Conservation (phyloP, 1,139 yeast genomes). For the Torulaspora globosa region DNA sequence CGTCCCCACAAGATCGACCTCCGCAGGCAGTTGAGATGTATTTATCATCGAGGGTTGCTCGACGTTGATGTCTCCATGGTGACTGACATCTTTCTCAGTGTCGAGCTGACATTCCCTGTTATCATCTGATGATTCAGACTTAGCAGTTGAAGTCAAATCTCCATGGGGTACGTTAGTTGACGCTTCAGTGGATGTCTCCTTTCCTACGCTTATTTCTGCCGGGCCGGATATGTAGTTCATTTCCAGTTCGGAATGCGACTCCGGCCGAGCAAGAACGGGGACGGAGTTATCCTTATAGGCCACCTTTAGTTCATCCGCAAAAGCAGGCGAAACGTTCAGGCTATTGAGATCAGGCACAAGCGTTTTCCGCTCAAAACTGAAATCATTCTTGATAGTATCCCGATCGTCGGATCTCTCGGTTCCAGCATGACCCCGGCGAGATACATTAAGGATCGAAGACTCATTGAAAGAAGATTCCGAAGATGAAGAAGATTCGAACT, state of each 20-base stretch:
- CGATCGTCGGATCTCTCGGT: slow-evolving; percentile 4
- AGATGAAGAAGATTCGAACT: slow-evolving; percentile 24
- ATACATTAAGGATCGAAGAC: slow-evolving; percentile 10
- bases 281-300: slow-evolving; percentile 15
- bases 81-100: neutral
- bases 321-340: slow-evolving; percentile 18
- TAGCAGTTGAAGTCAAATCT: neutral
- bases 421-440: slow-evolving; percentile 7
- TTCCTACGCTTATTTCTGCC: slow-evolving; percentile 1
- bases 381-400: slow-evolving; percentile 15
- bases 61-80: neutral
- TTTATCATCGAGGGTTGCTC: slow-evolving; percentile 1
- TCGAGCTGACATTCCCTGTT: slow-evolving; percentile 3
- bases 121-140: slow-evolving; percentile 1
- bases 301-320: slow-evolving; percentile 26
- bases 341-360: slow-evolving; percentile 31
- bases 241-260: slow-evolving; percentile 8
- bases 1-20: slow-evolving; percentile 29
- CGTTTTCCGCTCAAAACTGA: slow-evolving; percentile 26
- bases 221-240: slow-evolving; percentile 6
- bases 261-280: slow-evolving; percentile 5
- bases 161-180: neutral
- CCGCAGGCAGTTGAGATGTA: slow-evolving; percentile 30
- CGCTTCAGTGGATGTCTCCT: neutral
- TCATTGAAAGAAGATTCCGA: slow-evolving; percentile 15